Percentiles rank a stretch among this genome's conserved stretches.
These are phyloP conservation scores for Magnaporthiopsis incrustans DNA, from an alignment of 2,329 filamentous ascomycete species.

Conservation along the genomic window DNA sequence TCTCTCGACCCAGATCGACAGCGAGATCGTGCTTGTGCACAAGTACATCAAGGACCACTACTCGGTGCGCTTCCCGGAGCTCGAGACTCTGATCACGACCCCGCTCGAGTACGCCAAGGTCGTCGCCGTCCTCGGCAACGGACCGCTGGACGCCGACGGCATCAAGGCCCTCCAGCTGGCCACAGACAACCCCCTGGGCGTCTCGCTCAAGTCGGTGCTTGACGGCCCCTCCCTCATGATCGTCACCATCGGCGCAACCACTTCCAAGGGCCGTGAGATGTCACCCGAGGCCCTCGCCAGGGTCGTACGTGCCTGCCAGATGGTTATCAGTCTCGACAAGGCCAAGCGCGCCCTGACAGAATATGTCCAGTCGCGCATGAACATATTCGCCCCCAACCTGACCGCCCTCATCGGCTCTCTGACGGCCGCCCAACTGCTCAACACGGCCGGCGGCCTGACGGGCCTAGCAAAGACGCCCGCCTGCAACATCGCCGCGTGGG, in stretches of 20 bases:
- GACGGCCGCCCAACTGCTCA: slow-evolving; percentile 93
- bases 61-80: slow-evolving; percentile 83
- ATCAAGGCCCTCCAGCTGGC: slow-evolving; percentile 74
- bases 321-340: slow-evolving; percentile 78
- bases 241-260: slow-evolving; percentile 89
- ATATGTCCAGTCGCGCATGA: slow-evolving; percentile 97
- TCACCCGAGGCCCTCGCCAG: slow-evolving; percentile 64
- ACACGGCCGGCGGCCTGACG: slow-evolving; percentile 81
- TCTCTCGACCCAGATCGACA: slow-evolving; percentile 85
- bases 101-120: slow-evolving; percentile 94
- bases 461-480: slow-evolving; percentile 87
- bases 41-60: slow-evolving; percentile 97
- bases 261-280: slow-evolving; percentile 74
- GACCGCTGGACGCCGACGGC: slow-evolving; percentile 70
- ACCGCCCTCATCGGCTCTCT: slow-evolving; percentile 85
- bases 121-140: slow-evolving; percentile 87
- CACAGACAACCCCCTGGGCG: slow-evolving; percentile 68
- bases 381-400: slow-evolving; percentile 87
- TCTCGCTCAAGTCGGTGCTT: slow-evolving; percentile 69
- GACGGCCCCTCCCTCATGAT: slow-evolving; percentile 92
- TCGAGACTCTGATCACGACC: slow-evolving; percentile 83
- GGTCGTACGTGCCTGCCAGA: slow-evolving; percentile 73
- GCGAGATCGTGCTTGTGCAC: slow-evolving; percentile 86
- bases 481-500: slow-evolving; percentile 85
- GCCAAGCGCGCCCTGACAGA: slow-evolving; percentile 83